Base-by-base conservation (phyloP, 1,284 basidiomycete genomes). In the Pholiota adiposa region DNA sequence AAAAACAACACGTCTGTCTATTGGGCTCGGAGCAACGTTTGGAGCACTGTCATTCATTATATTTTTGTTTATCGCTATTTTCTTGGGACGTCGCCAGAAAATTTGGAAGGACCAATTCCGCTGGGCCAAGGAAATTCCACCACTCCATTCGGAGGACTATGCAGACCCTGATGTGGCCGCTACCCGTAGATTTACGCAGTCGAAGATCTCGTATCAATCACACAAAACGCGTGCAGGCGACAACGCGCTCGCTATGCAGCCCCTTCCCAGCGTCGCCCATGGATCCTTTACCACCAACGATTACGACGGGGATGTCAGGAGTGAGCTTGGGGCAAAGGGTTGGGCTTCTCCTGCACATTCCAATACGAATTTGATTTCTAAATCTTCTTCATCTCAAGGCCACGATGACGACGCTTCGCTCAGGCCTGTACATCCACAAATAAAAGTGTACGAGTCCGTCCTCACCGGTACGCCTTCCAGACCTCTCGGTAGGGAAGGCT, bases 21-120 rank as follows among this genome's bases (percentile, higher is more conserved):
- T 65, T 6, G 60, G 44, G 18, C 51, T 66, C 11, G 68, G 68
- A 25, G 51, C 53, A 18, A 55, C 62, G 38, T 61, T 65, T 12
- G 68, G 65, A 7, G 23, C 56, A 0, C 46, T 67, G 3, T 56
- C 61, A 21, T 56, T 66, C 51, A 36, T 64, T 25, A 58, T 69
- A 40, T 59, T 69, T 23, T 5, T 67, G 9, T 34, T 38, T 14
- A 54, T 69, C 46, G 18, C 58, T 19, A 11, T 66, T 9, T 51
- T 64, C 57, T 56, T 67, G 4, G 49, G 51, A 3, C 49, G 58
- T 44, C 61, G 64, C 23, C 57, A 38, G 21, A 52, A 60, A 49
- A 38, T 38, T 21, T 44, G 64, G 41, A 62, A 58, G 62, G 41
- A 46, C 7, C 33, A 44, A 36, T 18, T 48, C 29, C 12, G 18